Evolutionary conservation across 2,329 filamentous ascomycete genomes (phyloP), one percentile per base, ranked within the genome.

Genomic region (Ilyonectria mors-panacis): DNA sequence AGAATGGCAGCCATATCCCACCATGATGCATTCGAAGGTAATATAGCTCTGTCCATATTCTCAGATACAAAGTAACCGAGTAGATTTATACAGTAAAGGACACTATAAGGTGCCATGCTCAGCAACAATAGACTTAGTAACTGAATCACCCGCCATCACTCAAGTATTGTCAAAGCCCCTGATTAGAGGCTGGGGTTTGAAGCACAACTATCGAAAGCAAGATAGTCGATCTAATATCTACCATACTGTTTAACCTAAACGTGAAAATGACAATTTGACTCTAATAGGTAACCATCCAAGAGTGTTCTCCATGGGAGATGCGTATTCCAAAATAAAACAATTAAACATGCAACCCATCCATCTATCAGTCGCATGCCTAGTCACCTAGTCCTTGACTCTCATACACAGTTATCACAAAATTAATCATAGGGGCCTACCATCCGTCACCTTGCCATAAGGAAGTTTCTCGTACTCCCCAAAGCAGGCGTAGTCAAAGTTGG

Each of bases 401-500:
- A 48, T 28, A 30, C 15, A 42, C n/a, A 37, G 33, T 17, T 30
- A 54, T 56, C 23, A 6, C 26, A 26, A 26, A 26, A 26, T 39
- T 59, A 17, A 54, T 72, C 39, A 75, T 39, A 72, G 81, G 3
- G 73, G 77, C 15, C 82, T 35, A 23, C 50, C 82, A 35, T 84
- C 80, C 3, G 73, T 81, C 6, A 83, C 76, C n/a, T 80, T 72
- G 12, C 81, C 82, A 56, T 82, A 84, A 12, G 78, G 74, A n/a
- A 77, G 66, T 4, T 70, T 63, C 2, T 75, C 65, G 42, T 81
- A 81, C 10, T 91, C 83, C 1, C 88, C 92, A 77, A 89, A 90
- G 75, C 93, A 95, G 42, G 90, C 86, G 75, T 88, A 86, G 17
- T 93, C 87, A 74, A 87, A 94, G 73, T 87, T 79, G 4, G 91